Percentiles rank a stretch among this genome's conserved stretches.
Conservation (phyloP, 1,284 basidiomycete species). For the Apiotrichum akiyoshidainum region DNA sequence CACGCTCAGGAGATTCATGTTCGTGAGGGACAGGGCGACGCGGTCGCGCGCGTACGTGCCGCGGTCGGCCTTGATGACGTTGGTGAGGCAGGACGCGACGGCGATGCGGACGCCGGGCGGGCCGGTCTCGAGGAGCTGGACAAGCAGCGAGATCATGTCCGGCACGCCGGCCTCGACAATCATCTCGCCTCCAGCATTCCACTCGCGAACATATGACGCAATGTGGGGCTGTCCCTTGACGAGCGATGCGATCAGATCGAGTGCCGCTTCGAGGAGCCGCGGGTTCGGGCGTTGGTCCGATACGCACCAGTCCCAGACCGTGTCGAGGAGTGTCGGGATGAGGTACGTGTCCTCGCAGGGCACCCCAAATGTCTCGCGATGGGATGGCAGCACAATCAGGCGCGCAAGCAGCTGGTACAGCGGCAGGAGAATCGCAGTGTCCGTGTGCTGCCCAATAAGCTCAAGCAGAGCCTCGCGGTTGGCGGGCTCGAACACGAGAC, state of each 20-base stretch:
- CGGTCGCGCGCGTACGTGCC: conserved; percentile 19
- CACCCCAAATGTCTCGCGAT: conserved; percentile 52
- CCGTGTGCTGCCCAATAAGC: conserved; percentile 29
- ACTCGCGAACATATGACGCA: conserved; percentile 25
- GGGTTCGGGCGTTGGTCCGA: conserved; percentile 40
- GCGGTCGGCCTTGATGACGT: conserved; percentile 41
- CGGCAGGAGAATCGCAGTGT: conserved; percentile 49
- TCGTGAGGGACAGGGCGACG: conserved; percentile 16
- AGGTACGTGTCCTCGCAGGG: conserved; percentile 50
- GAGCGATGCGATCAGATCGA: conserved; percentile 67
- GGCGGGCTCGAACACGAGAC: conserved; percentile 35
- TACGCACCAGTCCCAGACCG: conserved; percentile 24
- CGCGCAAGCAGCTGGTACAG: conserved; percentile 58
- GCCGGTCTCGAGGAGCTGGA: conserved; percentile 32
- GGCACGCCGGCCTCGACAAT: neutral
- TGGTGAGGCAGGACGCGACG: conserved; percentile 40
- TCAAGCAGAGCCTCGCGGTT: conserved; percentile 35
- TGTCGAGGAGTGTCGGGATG: conserved; percentile 31
- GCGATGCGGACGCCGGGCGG: conserved; percentile 41
- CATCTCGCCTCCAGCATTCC: conserved; percentile 11
- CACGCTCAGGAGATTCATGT: conserved; percentile 27
- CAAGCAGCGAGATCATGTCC: conserved; percentile 25
- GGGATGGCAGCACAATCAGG: conserved; percentile 59
- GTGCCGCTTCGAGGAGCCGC: conserved; percentile 66
- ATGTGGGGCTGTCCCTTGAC: conserved; percentile 60